These are phyloP conservation scores for Neurospora sp. DNA, from an alignment of 495 filamentous ascomycete species.

Conservation along the genomic window DNA sequence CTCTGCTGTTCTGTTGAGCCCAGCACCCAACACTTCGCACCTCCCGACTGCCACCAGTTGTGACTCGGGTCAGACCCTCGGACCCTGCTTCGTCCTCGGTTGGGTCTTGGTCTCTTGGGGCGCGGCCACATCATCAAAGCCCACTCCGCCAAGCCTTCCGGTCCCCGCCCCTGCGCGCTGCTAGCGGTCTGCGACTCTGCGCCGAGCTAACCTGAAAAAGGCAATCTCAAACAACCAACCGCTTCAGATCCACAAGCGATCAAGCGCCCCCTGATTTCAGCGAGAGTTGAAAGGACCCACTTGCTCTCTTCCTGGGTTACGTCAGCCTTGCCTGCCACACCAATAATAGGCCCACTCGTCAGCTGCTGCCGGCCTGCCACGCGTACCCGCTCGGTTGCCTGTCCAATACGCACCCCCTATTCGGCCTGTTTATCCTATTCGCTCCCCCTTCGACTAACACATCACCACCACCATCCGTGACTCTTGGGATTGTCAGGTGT, in stretches of 20 bases:
- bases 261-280: background rate
- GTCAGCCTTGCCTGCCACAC: constrained; percentile 11
- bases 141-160: background rate
- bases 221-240: background rate
- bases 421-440: constrained; percentile 16
- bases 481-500: background rate
- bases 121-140: constrained; percentile 18
- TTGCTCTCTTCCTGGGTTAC: constrained; percentile 5
- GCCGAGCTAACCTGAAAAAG: background rate
- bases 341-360: background rate
- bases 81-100: constrained; percentile 14
- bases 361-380: background rate
- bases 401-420: constrained; percentile 1
- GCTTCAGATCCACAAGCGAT: background rate
- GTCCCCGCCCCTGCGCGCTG: background rate
- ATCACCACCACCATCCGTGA: background rate
- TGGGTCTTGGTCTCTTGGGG: constrained; percentile 12
- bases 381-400: background rate
- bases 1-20: background rate
- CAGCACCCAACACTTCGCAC: background rate
- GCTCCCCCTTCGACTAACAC: background rate
- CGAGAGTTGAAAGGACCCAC: background rate
- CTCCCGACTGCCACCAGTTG: constrained; percentile 13
- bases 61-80: constrained; percentile 7
- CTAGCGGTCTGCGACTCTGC: background rate